These are phyloP conservation scores for Aspergillus ellipticus DNA, from an alignment of 495 filamentous ascomycete species.

Conservation along the genomic window DNA sequence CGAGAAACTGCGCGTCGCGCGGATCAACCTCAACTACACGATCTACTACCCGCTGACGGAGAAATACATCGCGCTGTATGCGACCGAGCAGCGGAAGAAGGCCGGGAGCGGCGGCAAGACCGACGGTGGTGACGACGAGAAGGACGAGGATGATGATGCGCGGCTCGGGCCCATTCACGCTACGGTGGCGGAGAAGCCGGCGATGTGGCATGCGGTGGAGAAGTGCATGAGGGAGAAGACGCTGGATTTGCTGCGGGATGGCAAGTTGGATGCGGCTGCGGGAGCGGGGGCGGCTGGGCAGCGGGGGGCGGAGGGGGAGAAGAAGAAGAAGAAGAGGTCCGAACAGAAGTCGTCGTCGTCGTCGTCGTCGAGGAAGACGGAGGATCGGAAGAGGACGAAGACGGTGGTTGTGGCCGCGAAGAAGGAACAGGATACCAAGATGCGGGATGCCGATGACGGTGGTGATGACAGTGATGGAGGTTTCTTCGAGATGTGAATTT, in stretches of 20 bases:
- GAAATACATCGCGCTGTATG: constrained; percentile 77
- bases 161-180: background rate
- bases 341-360: constrained; percentile 11
- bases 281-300: constrained; percentile 13
- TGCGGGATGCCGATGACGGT: constrained; percentile 20
- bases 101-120: constrained; percentile 14
- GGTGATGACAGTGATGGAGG: constrained; percentile 55
- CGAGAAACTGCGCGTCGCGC: constrained; percentile 60
- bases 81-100: constrained; percentile 35
- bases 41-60: constrained; percentile 75
- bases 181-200: constrained; percentile 40
- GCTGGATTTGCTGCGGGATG: constrained; percentile 52
- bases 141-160: constrained; percentile 14
- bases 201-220: constrained; percentile 69
- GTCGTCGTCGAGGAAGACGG: constrained; percentile 15
- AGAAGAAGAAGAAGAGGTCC: constrained; percentile 3
- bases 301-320: constrained; percentile 11
- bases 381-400: constrained; percentile 10
- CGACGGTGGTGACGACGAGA: constrained; percentile 10
- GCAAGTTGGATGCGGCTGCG: constrained; percentile 34
- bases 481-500: constrained; percentile 44
- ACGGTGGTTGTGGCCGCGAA: constrained; percentile 6
- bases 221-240: constrained; percentile 64
- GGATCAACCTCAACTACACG: constrained; percentile 83
- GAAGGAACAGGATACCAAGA: constrained; percentile 11